Conservation (phyloP, 2,329 filamentous ascomycete species). For the Diplodia scrobiculata region DNA sequence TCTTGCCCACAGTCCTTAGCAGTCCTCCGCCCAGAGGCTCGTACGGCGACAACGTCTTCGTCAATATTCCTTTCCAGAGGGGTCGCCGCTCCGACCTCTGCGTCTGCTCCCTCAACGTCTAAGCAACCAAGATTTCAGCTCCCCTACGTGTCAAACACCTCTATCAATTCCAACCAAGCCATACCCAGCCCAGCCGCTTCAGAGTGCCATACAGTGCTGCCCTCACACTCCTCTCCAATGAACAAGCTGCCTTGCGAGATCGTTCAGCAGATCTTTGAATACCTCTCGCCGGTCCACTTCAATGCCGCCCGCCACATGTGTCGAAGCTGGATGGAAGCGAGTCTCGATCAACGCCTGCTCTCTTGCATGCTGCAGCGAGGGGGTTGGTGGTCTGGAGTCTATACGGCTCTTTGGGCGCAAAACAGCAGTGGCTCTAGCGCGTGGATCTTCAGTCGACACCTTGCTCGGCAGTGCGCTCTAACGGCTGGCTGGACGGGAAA, state of each 20-base stretch:
- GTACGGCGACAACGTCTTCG: constrained; percentile 48
- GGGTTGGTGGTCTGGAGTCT: constrained; percentile 52
- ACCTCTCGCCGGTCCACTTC: constrained; percentile 56
- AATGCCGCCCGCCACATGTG: constrained; percentile 64
- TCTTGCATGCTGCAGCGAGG: constrained; percentile 57
- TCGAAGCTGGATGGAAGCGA: constrained; percentile 61
- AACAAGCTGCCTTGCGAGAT: constrained; percentile 48
- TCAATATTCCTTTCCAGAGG: constrained; percentile 52
- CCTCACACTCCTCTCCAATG: background rate
- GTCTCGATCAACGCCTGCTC: constrained; percentile 57
- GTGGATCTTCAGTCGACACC: constrained; percentile 51
- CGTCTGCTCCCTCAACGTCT: constrained; percentile 30
- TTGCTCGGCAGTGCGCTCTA: constrained; percentile 56
- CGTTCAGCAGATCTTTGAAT: constrained; percentile 51
- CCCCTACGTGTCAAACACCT: constrained; percentile 32
- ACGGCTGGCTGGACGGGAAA: constrained; percentile 47
- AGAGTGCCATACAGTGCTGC: background rate
- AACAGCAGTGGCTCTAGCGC: constrained; percentile 32
- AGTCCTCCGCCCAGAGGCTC: background rate
- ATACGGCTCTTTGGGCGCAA: constrained; percentile 26
- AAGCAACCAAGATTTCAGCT: background rate
- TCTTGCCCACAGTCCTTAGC: background rate
- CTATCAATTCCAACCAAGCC: constrained; percentile 33
- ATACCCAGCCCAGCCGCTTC: constrained; percentile 39
- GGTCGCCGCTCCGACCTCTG: constrained; percentile 45